Base-by-base conservation (phyloP, 495 filamentous ascomycete genomes). In the Penicillium malachiteum region DNA sequence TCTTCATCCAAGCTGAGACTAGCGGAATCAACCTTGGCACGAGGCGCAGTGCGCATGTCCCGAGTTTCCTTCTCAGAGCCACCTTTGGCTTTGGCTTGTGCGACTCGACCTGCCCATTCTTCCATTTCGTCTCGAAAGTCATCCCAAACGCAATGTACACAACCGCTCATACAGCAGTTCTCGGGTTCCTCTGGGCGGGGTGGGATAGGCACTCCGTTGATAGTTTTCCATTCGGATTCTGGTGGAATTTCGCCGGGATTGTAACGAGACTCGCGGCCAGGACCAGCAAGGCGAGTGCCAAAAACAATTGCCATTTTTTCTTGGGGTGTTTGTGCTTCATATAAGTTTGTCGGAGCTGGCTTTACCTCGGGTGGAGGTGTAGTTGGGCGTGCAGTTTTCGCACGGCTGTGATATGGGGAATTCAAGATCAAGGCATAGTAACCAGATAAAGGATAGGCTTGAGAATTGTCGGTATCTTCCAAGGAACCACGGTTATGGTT, bases 111-210 rank as follows among this genome's bases (percentile, higher is more conserved):
- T 21, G 85, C 89, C 90, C 91, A 96, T 42, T 88, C 87, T 66
- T 97, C 92, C 73, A 96, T 77, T 52, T 96, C 92, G 56, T 97
- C 92, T 4, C 91, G 78, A 71, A 86, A 96, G 41, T 81, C 77
- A 68, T 97, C 93, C 93, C 93, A 98, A 10, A 96, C 93, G 69
- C 94, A 98, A 68, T 97, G 92, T 31, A 96, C 92, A 68, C 94
- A 98, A 30, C 94, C 94, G 62, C 87, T 91, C 94, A 97, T 98
- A 74, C 94, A 98, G 81, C 94, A 98, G 71, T 97, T 96, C 69
- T 97, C 94, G 12, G 94, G 94, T 69, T 98, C 94, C 49, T 84
- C 81, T 7, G 94, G 94, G 12, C 81, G 78, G 14, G 91, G 91
- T 10, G 92, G 92, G 4, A 96, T 88, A 52, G 82, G 75, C 10